A percentile compares a stretch with the other conserved stretches of the same genome.
Evolutionary conservation across 2,329 filamentous ascomycete genomes (phyloP).

Genomic region (Colletotrichum brevisporum): DNA sequence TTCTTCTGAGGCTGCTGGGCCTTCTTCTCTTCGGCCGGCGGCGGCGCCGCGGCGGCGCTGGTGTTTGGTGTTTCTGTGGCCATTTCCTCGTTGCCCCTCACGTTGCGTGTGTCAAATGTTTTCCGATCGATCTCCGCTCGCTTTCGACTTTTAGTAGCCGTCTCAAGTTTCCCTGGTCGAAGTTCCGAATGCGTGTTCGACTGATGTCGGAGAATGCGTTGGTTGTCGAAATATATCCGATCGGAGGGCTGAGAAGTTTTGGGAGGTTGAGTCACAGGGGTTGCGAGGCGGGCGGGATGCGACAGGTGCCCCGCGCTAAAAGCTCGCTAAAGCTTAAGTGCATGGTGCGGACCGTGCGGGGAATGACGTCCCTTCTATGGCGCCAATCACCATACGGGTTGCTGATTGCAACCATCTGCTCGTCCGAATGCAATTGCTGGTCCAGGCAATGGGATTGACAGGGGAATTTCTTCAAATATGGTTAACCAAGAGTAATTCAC

Average conservation of each 20-base stretch:
- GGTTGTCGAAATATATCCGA: conserved; percentile 12
- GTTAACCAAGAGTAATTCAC: background rate
- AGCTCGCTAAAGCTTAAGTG: conserved; percentile 41
- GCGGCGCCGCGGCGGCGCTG: conserved; percentile 14
- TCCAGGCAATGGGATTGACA: background rate
- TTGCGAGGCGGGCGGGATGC: conserved; percentile 40
- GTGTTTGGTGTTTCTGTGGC: conserved; percentile 36
- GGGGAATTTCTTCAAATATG: too few relatives aligned
- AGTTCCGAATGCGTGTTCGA: background rate
- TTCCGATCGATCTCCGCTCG: background rate
- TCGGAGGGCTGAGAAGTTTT: conserved; percentile 38
- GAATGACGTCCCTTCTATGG: conserved; percentile 34
- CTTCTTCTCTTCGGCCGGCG: conserved; percentile 32
- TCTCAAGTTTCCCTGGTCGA: background rate
- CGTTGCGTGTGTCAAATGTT: background rate
- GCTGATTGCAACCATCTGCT: background rate
- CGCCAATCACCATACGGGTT: conserved; percentile 20
- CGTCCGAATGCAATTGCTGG: background rate
- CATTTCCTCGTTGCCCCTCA: conserved; percentile 19
- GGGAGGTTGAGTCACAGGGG: conserved; percentile 41
- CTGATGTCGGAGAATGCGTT: background rate
- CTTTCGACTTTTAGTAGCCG: too few relatives aligned
- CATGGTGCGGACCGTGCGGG: conserved; percentile 38
- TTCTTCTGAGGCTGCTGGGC: conserved; percentile 32
- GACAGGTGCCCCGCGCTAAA: conserved; percentile 40